Conservation (phyloP, 164 flowering plant species). For the Dillenia turbinata region DNA sequence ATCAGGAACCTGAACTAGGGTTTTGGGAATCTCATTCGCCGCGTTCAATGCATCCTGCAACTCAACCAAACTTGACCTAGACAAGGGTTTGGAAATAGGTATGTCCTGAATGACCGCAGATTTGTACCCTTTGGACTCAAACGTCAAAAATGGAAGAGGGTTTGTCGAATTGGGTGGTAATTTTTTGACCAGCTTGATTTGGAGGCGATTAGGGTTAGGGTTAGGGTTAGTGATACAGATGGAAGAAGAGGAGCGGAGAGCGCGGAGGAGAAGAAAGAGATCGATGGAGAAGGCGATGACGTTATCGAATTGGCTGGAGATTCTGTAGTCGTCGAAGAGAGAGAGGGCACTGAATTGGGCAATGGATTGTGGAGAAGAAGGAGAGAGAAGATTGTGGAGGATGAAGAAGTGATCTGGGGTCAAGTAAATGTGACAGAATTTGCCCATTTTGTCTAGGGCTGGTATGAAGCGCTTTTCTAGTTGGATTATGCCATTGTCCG, state of each 20-base stretch:
- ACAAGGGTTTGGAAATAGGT: conserved; percentile 87
- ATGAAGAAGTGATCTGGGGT: conserved; percentile 69
- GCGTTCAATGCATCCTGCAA: conserved; percentile 72
- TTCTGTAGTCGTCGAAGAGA: conserved; percentile 78
- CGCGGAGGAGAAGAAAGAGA: conserved; percentile 74
- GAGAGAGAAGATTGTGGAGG: conserved; percentile 85
- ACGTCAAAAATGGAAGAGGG: conserved; percentile 81
- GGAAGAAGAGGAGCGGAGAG: conserved; percentile 68
- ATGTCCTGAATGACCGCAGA: conserved; percentile 95
- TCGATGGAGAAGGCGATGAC: conserved; percentile 82
- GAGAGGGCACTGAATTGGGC: conserved; percentile 75
- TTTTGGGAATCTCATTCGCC: conserved; percentile 78
- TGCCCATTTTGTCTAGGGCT: conserved; percentile 81
- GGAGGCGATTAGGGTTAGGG: conserved; percentile 39
- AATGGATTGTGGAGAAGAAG: conserved; percentile 73
- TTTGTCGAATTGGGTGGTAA: conserved; percentile 57
- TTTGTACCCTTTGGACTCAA: conserved; percentile 78
- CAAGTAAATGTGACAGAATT: conserved; percentile 68
- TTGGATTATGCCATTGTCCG: conserved; percentile 71
- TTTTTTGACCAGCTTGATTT: conserved; percentile 88
- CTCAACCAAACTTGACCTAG: conserved; percentile 66
- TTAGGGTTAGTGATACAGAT: conserved; percentile 34
- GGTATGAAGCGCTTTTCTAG: conserved; percentile 80
- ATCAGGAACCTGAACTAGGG: conserved; percentile 75
- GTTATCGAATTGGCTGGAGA: conserved; percentile 86